phyloP scores from a whole-genome alignment of 2,329 filamentous ascomycete genomes.

The Thermothelomyces thermophilus region DNA sequence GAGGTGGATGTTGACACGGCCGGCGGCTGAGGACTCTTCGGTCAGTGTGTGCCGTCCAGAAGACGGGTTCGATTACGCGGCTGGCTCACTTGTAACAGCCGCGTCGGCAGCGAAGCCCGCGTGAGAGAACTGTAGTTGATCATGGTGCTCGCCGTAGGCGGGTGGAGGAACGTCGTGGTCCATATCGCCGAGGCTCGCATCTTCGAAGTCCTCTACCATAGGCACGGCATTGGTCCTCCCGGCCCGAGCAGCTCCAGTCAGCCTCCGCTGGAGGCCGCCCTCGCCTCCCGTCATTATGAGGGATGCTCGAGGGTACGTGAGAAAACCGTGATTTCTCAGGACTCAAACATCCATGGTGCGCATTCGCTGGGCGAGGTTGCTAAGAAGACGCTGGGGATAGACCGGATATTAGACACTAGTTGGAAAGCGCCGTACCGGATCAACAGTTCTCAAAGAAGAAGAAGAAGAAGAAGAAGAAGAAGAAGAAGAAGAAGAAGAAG shows the following conservation, averaged over 20 bases:
- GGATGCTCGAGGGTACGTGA: too few species aligned
- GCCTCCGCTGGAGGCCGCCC: not conserved
- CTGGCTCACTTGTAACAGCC: slow-evolving; percentile 44
- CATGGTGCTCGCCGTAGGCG: slow-evolving; percentile 51
- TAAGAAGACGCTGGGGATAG: not conserved
- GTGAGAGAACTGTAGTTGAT: slow-evolving; percentile 54
- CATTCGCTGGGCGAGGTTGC: not conserved
- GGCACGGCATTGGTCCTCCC: slow-evolving; percentile 15
- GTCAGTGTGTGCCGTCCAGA: not conserved
- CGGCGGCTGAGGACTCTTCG: slow-evolving; percentile 49
- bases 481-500: too few species aligned
- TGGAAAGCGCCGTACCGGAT: too few species aligned
- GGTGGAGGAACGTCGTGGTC: slow-evolving; percentile 41
- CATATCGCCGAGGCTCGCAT: slow-evolving; percentile 24
- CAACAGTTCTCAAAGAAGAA: too few species aligned
- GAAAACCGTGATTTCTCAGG: too few species aligned
- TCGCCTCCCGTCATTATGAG: not conserved
- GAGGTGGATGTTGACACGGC: slow-evolving; percentile 73
- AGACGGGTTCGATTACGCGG: not conserved
- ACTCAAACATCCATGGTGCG: not conserved
- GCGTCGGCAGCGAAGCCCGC: slow-evolving; percentile 58
- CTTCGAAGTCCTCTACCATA: slow-evolving; percentile 11
- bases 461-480: too few species aligned
- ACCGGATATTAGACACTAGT: too few species aligned
- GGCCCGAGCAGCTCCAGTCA: not conserved